phyloP scores from a whole-genome alignment of 768 basidiomycete genomes.

The Psilocybe azurescens region DNA sequence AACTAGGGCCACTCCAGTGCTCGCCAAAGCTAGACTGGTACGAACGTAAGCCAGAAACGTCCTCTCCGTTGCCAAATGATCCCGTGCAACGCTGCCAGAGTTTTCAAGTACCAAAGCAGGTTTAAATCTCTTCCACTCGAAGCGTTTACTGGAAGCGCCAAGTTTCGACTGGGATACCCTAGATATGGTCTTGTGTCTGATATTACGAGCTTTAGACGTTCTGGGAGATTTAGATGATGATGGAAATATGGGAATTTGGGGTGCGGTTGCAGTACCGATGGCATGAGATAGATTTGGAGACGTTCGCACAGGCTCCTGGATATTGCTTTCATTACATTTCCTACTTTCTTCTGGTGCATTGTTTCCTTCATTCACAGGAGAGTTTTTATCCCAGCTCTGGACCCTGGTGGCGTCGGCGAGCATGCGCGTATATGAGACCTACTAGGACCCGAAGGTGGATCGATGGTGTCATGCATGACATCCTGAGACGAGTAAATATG shows the following conservation, averaged over 20 bases:
- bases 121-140: background rate
- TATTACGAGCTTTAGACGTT: background rate
- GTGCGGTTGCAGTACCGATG: no score
- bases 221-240: no score
- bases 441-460: background rate
- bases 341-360: no score
- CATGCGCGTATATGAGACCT: background rate
- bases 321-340: no score
- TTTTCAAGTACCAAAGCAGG: constrained; percentile 45
- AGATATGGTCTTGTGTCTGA: background rate
- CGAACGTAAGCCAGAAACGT: constrained; percentile 69
- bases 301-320: no score
- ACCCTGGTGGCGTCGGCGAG: no score
- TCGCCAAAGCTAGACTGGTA: constrained; percentile 63
- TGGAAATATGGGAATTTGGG: no score
- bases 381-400: no score
- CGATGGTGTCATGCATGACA: no score
- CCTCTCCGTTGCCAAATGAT: constrained; percentile 67
- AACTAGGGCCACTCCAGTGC: constrained; percentile 51
- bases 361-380: no score
- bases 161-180: background rate
- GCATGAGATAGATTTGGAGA: no score
- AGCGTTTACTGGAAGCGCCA: background rate
- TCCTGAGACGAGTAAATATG: no score
- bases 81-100: constrained; percentile 64